A percentile compares a stretch with the other conserved stretches of the same genome.
These are phyloP conservation scores for Monosporascus sp. DNA, from an alignment of 2,329 filamentous ascomycete genomes.

Conservation along the genomic window DNA sequence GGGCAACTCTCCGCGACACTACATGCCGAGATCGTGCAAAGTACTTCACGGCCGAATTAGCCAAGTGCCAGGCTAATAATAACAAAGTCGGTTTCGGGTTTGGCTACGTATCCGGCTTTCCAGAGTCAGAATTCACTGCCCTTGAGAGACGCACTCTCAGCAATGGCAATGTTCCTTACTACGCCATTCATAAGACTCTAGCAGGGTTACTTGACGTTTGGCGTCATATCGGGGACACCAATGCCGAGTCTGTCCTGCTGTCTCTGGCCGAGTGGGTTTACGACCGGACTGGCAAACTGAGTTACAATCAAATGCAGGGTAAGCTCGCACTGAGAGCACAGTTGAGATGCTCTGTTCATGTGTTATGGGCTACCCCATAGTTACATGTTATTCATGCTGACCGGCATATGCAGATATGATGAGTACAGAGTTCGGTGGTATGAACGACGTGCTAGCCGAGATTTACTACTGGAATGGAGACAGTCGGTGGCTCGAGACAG, in stretches of 20 bases:
- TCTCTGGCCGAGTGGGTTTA: conserved; percentile 44
- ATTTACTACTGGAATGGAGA: conserved; percentile 42
- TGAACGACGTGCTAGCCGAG: conserved; percentile 46
- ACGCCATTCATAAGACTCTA: conserved; percentile 49
- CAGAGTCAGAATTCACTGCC: conserved; percentile 42
- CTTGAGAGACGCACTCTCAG: conserved; percentile 37
- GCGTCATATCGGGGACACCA: conserved; percentile 35
- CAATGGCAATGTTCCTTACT: conserved; percentile 49
- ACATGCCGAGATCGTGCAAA: conserved; percentile 39
- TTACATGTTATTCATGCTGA: no score
- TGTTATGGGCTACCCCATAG: no score
- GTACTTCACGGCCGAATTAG: conserved; percentile 40
- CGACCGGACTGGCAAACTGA: conserved; percentile 35
- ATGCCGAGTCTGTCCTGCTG: conserved; percentile 37
- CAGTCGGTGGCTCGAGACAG: conserved; percentile 38
- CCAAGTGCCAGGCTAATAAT: conserved; percentile 48
- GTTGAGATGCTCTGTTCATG: no score
- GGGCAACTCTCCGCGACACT: conserved; percentile 34
- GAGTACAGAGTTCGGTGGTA: conserved; percentile 46
- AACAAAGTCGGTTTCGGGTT: conserved; percentile 33
- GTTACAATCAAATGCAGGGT: conserved; percentile 38
- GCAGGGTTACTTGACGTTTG: conserved; percentile 46
- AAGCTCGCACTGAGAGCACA: background rate
- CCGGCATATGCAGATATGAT: conserved; percentile 24
- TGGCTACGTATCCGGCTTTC: conserved; percentile 47